Evolutionary conservation across 441 rosid genomes (phyloP).

Genomic region (Gossypium trilobum): DNA sequence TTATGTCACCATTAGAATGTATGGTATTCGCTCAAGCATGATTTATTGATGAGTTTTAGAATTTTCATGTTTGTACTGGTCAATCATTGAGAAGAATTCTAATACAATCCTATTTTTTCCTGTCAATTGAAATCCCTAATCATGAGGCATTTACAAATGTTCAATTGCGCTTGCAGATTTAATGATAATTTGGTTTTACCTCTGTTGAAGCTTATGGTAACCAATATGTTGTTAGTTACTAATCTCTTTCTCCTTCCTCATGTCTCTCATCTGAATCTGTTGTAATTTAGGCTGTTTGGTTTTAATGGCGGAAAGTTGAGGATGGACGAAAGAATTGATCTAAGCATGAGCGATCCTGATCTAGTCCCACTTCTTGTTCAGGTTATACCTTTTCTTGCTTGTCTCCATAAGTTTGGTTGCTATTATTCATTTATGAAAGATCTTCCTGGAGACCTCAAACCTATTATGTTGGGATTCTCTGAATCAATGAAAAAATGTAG

Average conservation of each 20-base stretch:
- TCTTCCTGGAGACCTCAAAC: neutral
- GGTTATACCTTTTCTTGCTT: conserved; percentile 34
- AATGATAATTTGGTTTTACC: neutral
- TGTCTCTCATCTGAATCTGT: conserved; percentile 1
- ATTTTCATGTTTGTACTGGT: neutral
- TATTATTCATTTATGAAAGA: conserved; percentile 3
- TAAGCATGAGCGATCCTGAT: conserved; percentile 97
- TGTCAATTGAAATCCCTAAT: neutral
- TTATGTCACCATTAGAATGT: neutral
- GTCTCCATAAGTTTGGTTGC: conserved; percentile 1
- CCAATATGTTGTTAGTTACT: neutral
- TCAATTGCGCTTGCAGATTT: neutral
- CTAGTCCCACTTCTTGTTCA: conserved; percentile 83
- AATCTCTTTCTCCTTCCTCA: neutral
- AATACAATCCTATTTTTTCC: neutral
- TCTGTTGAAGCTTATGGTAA: neutral
- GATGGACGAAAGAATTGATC: conserved; percentile 89
- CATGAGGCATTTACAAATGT: neutral
- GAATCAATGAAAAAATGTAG: neutral
- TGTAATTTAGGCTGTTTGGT: conserved; percentile 58
- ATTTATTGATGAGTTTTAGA: neutral
- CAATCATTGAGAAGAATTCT: neutral
- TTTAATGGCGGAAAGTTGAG: conserved; percentile 75
- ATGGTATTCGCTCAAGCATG: neutral
- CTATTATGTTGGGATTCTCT: neutral